Percentiles rank a stretch among this genome's conserved stretches.
These are phyloP conservation scores for Steccherinum ochraceum DNA, from an alignment of 768 basidiomycete species.

Conservation along the genomic window DNA sequence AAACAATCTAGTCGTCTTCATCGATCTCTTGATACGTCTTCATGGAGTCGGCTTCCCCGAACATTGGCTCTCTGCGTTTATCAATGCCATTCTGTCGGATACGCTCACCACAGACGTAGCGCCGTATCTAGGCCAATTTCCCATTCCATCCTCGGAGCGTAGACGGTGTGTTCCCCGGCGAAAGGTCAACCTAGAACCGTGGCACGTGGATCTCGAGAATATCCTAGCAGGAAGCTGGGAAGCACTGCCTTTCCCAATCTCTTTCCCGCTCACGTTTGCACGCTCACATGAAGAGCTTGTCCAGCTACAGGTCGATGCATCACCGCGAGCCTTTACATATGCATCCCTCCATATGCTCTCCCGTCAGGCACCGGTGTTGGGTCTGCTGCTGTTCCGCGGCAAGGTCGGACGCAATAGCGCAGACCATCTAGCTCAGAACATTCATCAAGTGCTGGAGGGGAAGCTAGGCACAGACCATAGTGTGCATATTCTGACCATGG, in stretches of 20 bases:
- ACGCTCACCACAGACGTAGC: constrained; percentile 20
- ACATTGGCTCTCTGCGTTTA: constrained; percentile 32
- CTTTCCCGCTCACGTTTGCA: constrained; percentile 10
- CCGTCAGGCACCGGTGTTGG: neutral
- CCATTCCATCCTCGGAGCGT: constrained; percentile 19
- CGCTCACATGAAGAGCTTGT: constrained; percentile 10
- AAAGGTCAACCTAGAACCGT: constrained; percentile 16
- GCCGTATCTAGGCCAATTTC: constrained; percentile 21
- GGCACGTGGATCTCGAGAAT: constrained; percentile 19
- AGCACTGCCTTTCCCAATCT: constrained; percentile 15
- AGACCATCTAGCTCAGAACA: neutral
- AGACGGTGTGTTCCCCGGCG: constrained; percentile 12
- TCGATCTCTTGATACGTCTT: constrained; percentile 26
- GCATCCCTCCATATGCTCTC: neutral
- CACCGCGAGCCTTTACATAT: neutral
- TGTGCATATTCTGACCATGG: neutral
- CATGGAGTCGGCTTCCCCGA: constrained; percentile 28
- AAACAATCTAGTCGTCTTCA: constrained; percentile 29
- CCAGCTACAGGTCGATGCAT: constrained; percentile 2
- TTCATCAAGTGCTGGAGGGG: neutral
- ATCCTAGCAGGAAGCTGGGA: constrained; percentile 15
- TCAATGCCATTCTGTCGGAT: constrained; percentile 20
- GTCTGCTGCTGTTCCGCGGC: neutral
- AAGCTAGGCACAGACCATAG: neutral
- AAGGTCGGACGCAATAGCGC: no score